Percentiles rank a stretch among this genome's conserved stretches.
Evolutionary conservation across 169 alveolate species (phyloP).

Genomic region (Plasmodium ovale): DNA sequence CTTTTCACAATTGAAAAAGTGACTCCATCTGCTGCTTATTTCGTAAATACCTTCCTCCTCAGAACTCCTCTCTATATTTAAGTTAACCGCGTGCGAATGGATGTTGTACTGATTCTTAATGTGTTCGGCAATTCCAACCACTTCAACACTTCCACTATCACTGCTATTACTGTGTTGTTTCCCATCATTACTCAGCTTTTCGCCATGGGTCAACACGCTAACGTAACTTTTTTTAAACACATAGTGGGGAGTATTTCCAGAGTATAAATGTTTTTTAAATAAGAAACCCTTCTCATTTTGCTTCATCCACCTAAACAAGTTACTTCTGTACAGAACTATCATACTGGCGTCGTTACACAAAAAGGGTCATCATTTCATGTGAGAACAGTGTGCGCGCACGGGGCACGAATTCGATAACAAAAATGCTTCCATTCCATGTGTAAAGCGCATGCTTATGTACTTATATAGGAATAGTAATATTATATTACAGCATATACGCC

Average conservation of each 20-base stretch:
- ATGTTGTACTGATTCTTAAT: constrained; percentile 21
- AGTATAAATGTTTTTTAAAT: neutral
- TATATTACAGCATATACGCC: too few species aligned
- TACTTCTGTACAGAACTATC: constrained; percentile 15
- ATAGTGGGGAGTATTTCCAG: neutral
- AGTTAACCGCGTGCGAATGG: constrained; percentile 6
- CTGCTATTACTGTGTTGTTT: neutral
- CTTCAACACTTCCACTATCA: too few species aligned
- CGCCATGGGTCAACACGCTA: neutral
- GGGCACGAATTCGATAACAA: too few species aligned
- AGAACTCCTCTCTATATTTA: neutral
- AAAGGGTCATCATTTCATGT: neutral
- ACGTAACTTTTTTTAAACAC: constrained; percentile 1
- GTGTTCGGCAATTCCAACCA: constrained; percentile 4
- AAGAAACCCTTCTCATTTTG: neutral
- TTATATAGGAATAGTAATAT: too few species aligned
- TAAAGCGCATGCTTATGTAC: too few species aligned
- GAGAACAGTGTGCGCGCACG: too few species aligned
- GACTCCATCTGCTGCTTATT: constrained; percentile 28
- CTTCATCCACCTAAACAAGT: neutral
- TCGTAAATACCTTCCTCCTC: constrained; percentile 15
- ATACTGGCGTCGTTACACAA: neutral
- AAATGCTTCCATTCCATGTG: too few species aligned
- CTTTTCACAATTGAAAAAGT: constrained; percentile 59
- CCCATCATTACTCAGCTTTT: neutral